Conservation (phyloP, 805 yeast genomes). For the Starmerella geochares region DNA sequence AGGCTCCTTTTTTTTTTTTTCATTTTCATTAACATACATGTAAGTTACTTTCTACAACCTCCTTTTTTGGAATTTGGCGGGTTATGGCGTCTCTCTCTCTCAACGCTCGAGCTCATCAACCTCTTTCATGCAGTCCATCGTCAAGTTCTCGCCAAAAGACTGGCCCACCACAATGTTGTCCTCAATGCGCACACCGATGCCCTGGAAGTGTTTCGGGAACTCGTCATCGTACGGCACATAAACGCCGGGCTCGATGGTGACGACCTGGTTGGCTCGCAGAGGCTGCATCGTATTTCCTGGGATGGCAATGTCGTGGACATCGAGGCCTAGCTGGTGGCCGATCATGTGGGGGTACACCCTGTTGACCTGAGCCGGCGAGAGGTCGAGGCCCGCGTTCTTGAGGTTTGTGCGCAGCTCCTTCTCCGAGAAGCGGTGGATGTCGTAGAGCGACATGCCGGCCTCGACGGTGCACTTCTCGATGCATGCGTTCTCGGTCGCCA, state of each 20-base stretch:
- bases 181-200: slow-evolving; percentile 89
- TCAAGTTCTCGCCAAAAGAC: slow-evolving; percentile 47
- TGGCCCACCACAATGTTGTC: slow-evolving; percentile 82
- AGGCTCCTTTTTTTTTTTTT: no score
- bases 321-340: slow-evolving; percentile 91
- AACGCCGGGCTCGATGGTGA: slow-evolving; percentile 93
- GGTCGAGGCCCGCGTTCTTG: slow-evolving; percentile 57
- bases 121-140: slow-evolving; percentile 80
- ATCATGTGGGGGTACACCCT: slow-evolving; percentile 82
- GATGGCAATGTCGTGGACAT: slow-evolving; percentile 40
- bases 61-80: no score
- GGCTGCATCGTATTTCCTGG: slow-evolving; percentile 28
- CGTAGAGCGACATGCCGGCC: slow-evolving; percentile 49
- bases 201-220: slow-evolving; percentile 73
- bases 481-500: slow-evolving; percentile 70
- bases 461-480: slow-evolving; percentile 56
- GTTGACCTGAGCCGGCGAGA: slow-evolving; percentile 26
- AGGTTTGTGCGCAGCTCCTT: slow-evolving; percentile 51
- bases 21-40: no score
- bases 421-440: slow-evolving; percentile 64
- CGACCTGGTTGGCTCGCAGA: slow-evolving; percentile 61
- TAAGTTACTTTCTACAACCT: no score
- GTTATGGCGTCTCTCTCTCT: no score
- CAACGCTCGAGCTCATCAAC: slow-evolving; percentile 38
- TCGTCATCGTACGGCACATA: slow-evolving; percentile 64